Evolutionary conservation across 805 yeast species (phyloP).

Genomic region (Lachancea kluyveri): DNA sequence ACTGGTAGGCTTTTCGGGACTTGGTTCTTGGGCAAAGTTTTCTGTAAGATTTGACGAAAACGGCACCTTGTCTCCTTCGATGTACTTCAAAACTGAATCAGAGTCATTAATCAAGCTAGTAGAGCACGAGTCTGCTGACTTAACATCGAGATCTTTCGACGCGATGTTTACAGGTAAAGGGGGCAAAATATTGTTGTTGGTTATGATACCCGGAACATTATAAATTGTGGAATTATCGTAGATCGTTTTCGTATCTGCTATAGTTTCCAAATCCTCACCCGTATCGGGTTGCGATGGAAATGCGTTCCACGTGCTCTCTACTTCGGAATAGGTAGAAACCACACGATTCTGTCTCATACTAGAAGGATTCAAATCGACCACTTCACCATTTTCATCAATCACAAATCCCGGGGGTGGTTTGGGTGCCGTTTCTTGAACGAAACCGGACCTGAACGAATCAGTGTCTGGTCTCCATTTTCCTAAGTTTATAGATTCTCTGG

Average conservation of each 20-base stretch:
- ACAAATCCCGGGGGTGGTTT: constrained; percentile 31
- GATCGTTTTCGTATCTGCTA: constrained; percentile 29
- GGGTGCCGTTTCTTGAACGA: constrained; percentile 35
- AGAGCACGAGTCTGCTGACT: background rate
- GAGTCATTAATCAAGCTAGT: constrained; percentile 4
- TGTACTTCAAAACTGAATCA: constrained; percentile 7
- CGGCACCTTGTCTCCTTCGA: constrained; percentile 5
- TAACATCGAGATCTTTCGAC: too few relatives aligned
- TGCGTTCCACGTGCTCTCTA: constrained; percentile 32
- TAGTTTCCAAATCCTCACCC: constrained; percentile 27
- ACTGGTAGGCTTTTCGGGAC: constrained; percentile 20
- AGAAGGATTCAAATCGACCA: constrained; percentile 28
- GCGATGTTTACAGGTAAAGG: constrained; percentile 24
- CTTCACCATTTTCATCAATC: constrained; percentile 28
- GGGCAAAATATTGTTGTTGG: constrained; percentile 24
- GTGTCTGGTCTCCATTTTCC: constrained; percentile 61
- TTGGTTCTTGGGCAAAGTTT: constrained; percentile 12
- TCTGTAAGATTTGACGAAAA: constrained; percentile 6
- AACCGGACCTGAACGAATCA: constrained; percentile 29
- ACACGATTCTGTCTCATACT: constrained; percentile 23
- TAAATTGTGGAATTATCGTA: constrained; percentile 32
- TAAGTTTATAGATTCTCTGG: constrained; percentile 33
- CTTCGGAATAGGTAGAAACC: constrained; percentile 28
- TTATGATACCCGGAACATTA: constrained; percentile 31
- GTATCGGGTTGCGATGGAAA: constrained; percentile 25